Conservation (phyloP, 352 stramenopile species). For the Globisporangium megalacanthum region DNA sequence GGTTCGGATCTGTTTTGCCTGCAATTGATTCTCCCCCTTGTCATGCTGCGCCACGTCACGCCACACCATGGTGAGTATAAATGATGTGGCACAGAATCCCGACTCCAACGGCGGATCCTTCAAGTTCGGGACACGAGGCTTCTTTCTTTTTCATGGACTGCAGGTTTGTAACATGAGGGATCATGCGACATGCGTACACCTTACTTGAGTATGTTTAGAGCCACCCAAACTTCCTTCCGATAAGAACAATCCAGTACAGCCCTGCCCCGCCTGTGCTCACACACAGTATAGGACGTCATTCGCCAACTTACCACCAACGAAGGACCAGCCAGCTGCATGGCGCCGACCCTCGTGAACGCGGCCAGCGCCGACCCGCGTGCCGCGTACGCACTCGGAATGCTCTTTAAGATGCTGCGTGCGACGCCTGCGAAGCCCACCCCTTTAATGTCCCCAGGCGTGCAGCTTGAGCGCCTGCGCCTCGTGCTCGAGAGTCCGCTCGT, state of each 20-base stretch:
- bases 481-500: constrained; percentile 14
- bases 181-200: no score
- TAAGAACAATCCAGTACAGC: not conserved
- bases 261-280: no score
- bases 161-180: not conserved
- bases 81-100: not conserved
- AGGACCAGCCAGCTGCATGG: constrained; percentile 5
- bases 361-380: constrained; percentile 16
- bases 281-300: not conserved
- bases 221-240: not conserved
- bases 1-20: not conserved
- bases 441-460: not conserved
- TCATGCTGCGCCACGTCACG: not conserved
- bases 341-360: constrained; percentile 5
- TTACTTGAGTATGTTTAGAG: no score
- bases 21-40: not conserved
- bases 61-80: not conserved
- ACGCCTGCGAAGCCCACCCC: not conserved
- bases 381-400: constrained; percentile 33
- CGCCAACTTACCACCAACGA: not conserved
- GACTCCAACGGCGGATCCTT: not conserved
- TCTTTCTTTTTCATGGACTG: not conserved
- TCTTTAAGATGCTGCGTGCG: constrained; percentile 16
- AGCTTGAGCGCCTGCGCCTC: constrained; percentile 11
- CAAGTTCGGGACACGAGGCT: not conserved